Conservation (phyloP, 768 basidiomycete species). For the Collybia sp. region DNA sequence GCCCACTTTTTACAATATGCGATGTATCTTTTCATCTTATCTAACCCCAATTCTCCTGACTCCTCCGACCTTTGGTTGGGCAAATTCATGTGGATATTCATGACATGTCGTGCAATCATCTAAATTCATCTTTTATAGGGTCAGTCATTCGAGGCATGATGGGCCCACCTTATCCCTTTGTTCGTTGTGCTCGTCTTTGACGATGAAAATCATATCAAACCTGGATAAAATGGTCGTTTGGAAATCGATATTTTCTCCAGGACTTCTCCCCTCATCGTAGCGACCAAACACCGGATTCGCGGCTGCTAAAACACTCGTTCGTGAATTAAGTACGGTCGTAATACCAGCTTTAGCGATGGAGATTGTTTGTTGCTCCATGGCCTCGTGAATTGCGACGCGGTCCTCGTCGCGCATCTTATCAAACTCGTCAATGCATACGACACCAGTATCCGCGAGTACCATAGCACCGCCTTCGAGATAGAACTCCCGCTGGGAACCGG, state of each 20-base stretch:
- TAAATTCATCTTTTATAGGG: constrained; percentile 21
- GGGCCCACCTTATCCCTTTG: constrained; percentile 75
- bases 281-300: constrained; percentile 98
- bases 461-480: constrained; percentile 99
- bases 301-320: constrained; percentile 94
- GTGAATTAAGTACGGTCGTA: constrained; percentile 93
- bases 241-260: constrained; percentile 98
- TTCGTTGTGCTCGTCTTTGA: constrained; percentile 98
- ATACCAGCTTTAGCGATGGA: constrained; percentile 99
- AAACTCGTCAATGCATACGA: constrained; percentile 99
- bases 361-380: constrained; percentile 99
- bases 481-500: constrained; percentile 75
- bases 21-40: constrained; percentile 98
- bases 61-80: constrained; percentile 61
- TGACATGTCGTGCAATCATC: constrained; percentile 96
- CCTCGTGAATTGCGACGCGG: constrained; percentile 97
- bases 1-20: constrained; percentile 90
- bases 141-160: constrained; percentile 12
- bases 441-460: constrained; percentile 97
- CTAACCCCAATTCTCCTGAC: constrained; percentile 82
- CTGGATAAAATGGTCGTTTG: constrained; percentile 97
- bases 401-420: constrained; percentile 99
- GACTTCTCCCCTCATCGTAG: constrained; percentile 95
- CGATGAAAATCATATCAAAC: constrained; percentile 99
- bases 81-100: constrained; percentile 98